Percentiles rank a stretch among this genome's conserved stretches.
These are phyloP conservation scores for Chamaenerion angustifolium DNA, from an alignment of 345 rosid genomes.

Conservation along the genomic window DNA sequence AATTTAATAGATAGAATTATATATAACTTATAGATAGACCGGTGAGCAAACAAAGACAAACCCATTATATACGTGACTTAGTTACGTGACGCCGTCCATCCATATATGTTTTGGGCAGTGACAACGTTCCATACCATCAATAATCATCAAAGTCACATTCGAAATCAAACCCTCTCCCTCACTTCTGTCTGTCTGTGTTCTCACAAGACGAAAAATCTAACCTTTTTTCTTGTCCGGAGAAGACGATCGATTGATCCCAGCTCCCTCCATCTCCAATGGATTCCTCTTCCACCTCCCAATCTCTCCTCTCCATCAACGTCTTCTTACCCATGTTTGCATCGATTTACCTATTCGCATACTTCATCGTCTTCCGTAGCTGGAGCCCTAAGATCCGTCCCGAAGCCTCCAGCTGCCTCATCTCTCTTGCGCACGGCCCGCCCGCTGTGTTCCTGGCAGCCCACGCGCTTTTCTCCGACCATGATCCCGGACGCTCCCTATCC, in stretches of 20 bases:
- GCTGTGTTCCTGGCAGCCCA: conserved; percentile 51
- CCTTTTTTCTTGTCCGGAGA: not conserved
- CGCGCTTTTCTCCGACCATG: conserved; percentile 33
- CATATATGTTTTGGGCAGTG: too few relatives aligned
- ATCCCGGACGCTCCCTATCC: conserved; percentile 24
- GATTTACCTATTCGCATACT: conserved; percentile 42
- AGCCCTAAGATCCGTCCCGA: conserved; percentile 47
- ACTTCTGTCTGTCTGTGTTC: too few relatives aligned
- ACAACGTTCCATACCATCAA: too few relatives aligned
- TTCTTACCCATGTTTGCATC: conserved; percentile 42
- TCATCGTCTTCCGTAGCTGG: conserved; percentile 61
- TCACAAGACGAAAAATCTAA: too few relatives aligned
- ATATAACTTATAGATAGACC: too few relatives aligned
- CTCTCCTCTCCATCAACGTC: conserved; percentile 25
- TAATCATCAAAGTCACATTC: too few relatives aligned
- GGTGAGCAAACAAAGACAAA: too few relatives aligned
- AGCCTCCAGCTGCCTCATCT: conserved; percentile 70
- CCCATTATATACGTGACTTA: too few relatives aligned
- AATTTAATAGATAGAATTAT: too few relatives aligned
- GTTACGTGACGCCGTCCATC: too few relatives aligned
- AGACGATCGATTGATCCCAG: not conserved
- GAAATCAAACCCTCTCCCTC: too few relatives aligned
- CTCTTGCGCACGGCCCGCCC: conserved; percentile 70
- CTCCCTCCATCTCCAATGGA: not conserved
- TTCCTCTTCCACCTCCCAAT: not conserved